Percentiles rank a stretch among this genome's conserved stretches.
Conservation (phyloP, 176 grass and related monocot species). For the Alloteropsis semialata region DNA sequence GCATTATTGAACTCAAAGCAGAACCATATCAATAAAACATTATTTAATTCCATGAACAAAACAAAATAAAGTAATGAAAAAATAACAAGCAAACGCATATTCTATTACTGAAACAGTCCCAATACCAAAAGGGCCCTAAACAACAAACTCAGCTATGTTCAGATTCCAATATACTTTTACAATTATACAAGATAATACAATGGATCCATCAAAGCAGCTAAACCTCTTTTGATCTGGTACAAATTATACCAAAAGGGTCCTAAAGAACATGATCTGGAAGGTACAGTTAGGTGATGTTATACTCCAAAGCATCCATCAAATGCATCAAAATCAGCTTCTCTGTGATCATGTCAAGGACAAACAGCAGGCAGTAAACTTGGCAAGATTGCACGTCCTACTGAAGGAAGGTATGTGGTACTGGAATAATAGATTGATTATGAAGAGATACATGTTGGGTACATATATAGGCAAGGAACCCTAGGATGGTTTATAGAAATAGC, state of each 20-base stretch:
- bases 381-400: constrained; percentile 3
- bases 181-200: not conserved
- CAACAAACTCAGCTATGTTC: not conserved
- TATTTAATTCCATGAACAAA: not conserved
- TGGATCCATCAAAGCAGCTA: too few relatives aligned
- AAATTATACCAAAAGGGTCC: too few relatives aligned
- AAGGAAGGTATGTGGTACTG: too few relatives aligned
- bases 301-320: not conserved
- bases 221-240: too few relatives aligned
- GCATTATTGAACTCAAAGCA: not conserved
- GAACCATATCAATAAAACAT: constrained; percentile 8
- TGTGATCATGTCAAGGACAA: not conserved
- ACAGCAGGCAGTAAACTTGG: not conserved
- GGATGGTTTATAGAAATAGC: too few relatives aligned
- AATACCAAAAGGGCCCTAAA: not conserved
- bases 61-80: not conserved
- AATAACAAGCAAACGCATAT: not conserved
- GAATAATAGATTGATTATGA: too few relatives aligned
- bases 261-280: not conserved
- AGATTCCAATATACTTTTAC: not conserved
- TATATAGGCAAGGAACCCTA: too few relatives aligned
- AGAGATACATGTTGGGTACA: too few relatives aligned
- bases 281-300: not conserved
- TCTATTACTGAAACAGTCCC: not conserved
- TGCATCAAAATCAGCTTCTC: not conserved